Percentiles rank a stretch among this genome's conserved stretches.
Conservation (phyloP, 148 eudicot genomes). For the Heliamphora exappendiculata region DNA sequence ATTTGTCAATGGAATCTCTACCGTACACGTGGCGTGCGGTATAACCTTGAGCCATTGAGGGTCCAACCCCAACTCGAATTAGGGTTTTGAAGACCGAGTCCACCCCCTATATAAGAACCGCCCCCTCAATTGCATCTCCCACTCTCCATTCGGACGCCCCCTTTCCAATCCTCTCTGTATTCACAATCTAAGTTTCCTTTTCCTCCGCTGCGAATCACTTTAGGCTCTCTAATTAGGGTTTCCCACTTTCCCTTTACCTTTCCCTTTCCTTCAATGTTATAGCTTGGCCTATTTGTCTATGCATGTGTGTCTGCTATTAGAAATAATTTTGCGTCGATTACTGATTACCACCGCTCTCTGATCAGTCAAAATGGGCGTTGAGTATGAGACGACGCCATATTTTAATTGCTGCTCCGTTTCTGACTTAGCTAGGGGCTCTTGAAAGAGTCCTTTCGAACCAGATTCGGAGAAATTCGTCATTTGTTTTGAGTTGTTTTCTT, state of each 20-base stretch:
- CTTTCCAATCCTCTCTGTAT: not conserved
- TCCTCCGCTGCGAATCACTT: not conserved
- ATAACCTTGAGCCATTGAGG: not conserved
- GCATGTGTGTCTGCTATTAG: not conserved
- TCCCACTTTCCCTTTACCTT: not conserved
- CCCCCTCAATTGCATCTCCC: too few relatives aligned
- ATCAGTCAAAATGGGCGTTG: not conserved
- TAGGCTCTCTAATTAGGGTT: not conserved
- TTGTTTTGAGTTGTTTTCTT: not conserved
- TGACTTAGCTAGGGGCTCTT: not conserved
- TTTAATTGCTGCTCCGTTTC: constrained; percentile 5
- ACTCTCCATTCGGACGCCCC: too few relatives aligned
- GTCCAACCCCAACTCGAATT: not conserved
- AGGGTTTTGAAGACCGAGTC: constrained; percentile 1
- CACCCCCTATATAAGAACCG: not conserved
- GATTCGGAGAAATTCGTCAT: constrained; percentile 1
- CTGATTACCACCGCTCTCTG: constrained; percentile 9
- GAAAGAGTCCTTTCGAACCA: not conserved
- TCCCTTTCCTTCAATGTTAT: not conserved
- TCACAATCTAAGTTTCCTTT: not conserved
- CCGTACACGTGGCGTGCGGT: not conserved
- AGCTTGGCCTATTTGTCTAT: not conserved
- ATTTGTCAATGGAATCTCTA: not conserved
- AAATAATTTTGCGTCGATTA: not conserved
- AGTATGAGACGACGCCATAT: constrained; percentile 15